phyloP scores from a whole-genome alignment of 352 stramenopile species.

The Phytophthora megakarya region DNA sequence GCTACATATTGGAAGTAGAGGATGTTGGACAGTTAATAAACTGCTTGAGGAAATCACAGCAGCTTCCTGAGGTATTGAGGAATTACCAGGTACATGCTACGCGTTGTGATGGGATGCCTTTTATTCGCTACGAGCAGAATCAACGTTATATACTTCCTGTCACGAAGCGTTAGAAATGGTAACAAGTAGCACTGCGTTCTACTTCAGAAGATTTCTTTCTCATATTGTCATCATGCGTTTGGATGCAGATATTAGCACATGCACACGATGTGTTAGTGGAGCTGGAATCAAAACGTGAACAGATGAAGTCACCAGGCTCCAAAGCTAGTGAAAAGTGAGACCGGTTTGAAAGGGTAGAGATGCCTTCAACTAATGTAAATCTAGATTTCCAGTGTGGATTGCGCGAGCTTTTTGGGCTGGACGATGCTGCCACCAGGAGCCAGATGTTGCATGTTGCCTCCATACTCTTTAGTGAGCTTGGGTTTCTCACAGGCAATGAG shows the following conservation, averaged over 20 bases:
- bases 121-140: constrained; percentile 10
- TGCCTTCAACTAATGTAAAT: background rate
- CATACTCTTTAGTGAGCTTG: constrained; percentile 32
- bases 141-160: constrained; percentile 15
- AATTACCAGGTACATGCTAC: constrained; percentile 45
- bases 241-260: constrained; percentile 39
- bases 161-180: constrained; percentile 34
- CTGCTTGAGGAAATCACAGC: constrained; percentile 35
- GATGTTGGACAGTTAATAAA: constrained; percentile 29
- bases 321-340: constrained; percentile 36
- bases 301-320: constrained; percentile 54
- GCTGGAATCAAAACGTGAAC: constrained; percentile 46
- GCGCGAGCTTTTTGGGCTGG: constrained; percentile 43
- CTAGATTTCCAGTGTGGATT: constrained; percentile 27
- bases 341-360: background rate
- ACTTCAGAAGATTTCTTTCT: background rate
- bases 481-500: constrained; percentile 27
- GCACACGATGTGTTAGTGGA: constrained; percentile 51
- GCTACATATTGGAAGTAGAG: constrained; percentile 31
- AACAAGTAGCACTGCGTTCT: background rate
- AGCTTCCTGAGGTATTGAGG: constrained; percentile 37
- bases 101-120: constrained; percentile 26
- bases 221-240: background rate
- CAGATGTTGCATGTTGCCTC: constrained; percentile 38
- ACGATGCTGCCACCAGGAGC: constrained; percentile 35